These are phyloP conservation scores for Uncinocarpus reesii DNA, from an alignment of 2,329 filamentous ascomycete species.

Conservation along the genomic window DNA sequence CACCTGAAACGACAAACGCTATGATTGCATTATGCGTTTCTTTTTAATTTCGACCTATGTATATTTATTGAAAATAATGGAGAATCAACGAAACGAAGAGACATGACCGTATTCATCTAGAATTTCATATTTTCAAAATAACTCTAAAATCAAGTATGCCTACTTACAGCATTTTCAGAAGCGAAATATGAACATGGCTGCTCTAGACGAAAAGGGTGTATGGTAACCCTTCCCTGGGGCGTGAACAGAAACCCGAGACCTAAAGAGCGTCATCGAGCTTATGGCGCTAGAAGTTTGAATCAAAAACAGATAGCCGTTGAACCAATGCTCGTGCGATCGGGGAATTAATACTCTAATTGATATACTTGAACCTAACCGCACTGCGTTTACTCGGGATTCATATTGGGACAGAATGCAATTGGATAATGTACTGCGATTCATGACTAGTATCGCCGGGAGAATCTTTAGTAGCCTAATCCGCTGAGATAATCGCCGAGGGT, in stretches of 20 bases:
- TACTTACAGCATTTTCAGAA: no score
- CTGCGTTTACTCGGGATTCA: neutral
- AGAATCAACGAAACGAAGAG: neutral
- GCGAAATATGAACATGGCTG: neutral
- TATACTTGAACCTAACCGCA: neutral
- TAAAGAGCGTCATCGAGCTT: no score
- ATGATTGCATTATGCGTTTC: neutral
- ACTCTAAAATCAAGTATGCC: no score
- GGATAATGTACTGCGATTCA: constrained; percentile 3
- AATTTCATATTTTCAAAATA: no score
- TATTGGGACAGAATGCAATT: neutral
- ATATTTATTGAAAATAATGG: neutral
- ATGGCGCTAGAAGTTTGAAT: no score
- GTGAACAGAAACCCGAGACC: neutral
- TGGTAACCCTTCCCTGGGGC: neutral
- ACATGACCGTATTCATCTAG: neutral
- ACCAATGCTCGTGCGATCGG: no score
- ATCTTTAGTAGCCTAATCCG: constrained; percentile 58
- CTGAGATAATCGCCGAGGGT: constrained; percentile 79
- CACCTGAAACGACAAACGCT: neutral
- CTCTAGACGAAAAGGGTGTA: neutral
- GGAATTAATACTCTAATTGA: neutral
- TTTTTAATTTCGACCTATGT: neutral
- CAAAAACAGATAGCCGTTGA: no score
- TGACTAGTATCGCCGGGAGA: neutral